A percentile compares a stretch with the other conserved stretches of the same genome.
Conservation (phyloP, 352 stramenopile species). For the Pythium apleroticum region DNA sequence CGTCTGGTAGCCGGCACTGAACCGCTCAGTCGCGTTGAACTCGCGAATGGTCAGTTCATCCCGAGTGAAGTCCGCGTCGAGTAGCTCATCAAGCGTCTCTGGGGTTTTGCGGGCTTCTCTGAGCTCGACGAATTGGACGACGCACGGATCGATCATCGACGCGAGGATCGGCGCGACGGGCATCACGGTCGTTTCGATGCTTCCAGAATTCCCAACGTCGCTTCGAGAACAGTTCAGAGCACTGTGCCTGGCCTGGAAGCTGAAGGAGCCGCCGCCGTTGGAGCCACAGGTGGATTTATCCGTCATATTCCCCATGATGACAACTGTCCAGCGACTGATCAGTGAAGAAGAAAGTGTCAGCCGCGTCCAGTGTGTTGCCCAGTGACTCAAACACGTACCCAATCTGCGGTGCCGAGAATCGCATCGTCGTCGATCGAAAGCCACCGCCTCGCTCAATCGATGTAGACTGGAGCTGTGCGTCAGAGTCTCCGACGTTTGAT, state of each 20-base stretch:
- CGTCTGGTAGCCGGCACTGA: constrained; percentile 5
- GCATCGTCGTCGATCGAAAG: constrained; percentile 10
- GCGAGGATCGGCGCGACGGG: neutral
- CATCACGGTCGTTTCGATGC: neutral
- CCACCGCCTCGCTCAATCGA: constrained; percentile 13
- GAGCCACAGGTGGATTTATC: constrained; percentile 18
- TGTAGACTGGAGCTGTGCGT: constrained; percentile 7
- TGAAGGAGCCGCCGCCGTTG: constrained; percentile 17
- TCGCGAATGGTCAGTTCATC: neutral
- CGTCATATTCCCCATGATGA: constrained; percentile 14
- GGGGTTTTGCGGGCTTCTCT: neutral
- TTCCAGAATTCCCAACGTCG: neutral
- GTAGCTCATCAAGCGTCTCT: neutral
- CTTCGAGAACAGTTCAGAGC: constrained; percentile 3
- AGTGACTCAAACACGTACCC: constrained; percentile 13
- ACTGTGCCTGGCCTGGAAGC: neutral
- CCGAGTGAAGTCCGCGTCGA: constrained; percentile 2
- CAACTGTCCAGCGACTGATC: constrained; percentile 16
- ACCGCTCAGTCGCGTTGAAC: constrained; percentile 2
- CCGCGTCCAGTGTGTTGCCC: neutral
- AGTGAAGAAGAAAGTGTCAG: neutral
- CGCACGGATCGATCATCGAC: neutral
- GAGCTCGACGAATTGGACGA: neutral
- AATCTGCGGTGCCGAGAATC: constrained; percentile 15
- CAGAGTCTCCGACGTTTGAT: neutral